Base-by-base conservation (phyloP, 306 rosid species). In the Hippophae gyantsensis region DNA sequence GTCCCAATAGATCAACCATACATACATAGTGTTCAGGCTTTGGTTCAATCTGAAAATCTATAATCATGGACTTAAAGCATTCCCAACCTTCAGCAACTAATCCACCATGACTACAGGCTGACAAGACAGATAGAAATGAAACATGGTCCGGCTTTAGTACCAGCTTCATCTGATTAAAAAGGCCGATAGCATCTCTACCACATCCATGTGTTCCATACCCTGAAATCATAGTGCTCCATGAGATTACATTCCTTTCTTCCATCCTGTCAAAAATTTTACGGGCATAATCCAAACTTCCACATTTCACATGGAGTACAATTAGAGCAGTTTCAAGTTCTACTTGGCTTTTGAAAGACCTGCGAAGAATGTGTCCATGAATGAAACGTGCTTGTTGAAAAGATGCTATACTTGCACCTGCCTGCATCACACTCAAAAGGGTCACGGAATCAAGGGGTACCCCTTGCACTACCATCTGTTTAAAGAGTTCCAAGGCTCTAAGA, bases 1-100 rank as follows among this genome's bases (percentile, higher is more conserved):
- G 81, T 50, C 85, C 81, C 60, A 80, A 66, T 8, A 80, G 76
- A 61, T 76, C 85, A n/a, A 76, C 72, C 72, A 80, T 69, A 42
- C 76, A 66, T 23, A 76, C 81, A 52, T 80, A 76, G 48, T 80
- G 81, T 47, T 80, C 74, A 11, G 76, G 47, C 10, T 60, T 32
- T 8, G 85, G 79, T 50, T 43, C 48, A 46, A 72, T 42, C 9
- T 60, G 47, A 75, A 68, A 79, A 66, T 66, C 76, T 66, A 69
- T 60, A 60, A 13, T 13, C 81, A 80, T 80, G 43, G 81, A 71
- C 43, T 76, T 60, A 70, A 80, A 72, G 66, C 47, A 63, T 11
- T 66, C 56, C 71, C 76, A 69, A 49, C 81, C 85, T 67, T 80
- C 85, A 0, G 32, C 42, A 43, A 80, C 62, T 65, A 80, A 63